These are phyloP conservation scores for Brasilioporus rufonigricans DNA, from an alignment of 768 basidiomycete species.

Conservation along the genomic window DNA sequence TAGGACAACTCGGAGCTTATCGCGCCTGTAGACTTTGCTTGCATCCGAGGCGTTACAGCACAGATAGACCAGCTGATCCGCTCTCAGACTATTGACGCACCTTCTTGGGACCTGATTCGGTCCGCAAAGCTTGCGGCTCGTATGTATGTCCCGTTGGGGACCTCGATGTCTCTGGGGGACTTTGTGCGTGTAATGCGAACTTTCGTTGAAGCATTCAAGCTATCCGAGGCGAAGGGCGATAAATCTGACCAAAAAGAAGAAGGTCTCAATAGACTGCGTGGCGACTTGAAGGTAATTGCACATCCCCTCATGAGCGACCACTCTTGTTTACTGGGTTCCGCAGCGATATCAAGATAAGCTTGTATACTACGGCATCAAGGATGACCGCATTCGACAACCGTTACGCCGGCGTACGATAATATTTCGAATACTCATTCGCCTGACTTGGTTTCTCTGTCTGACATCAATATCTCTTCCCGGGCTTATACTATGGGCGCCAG, in stretches of 20 bases:
- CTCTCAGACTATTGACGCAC: slow-evolving; percentile 78
- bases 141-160: slow-evolving; percentile 87
- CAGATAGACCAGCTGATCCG: slow-evolving; percentile 68
- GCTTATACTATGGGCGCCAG: slow-evolving; percentile 76
- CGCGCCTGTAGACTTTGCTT: slow-evolving; percentile 58
- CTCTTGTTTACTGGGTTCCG: neutral
- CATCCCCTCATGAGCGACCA: neutral
- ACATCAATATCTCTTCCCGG: slow-evolving; percentile 70
- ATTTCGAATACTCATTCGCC: slow-evolving; percentile 62
- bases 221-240: slow-evolving; percentile 29
- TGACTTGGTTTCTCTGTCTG: slow-evolving; percentile 62
- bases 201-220: slow-evolving; percentile 77
- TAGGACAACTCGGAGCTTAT: slow-evolving; percentile 73
- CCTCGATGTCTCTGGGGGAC: slow-evolving; percentile 80
- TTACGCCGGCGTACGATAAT: slow-evolving; percentile 53
- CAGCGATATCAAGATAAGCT: slow-evolving; percentile 78
- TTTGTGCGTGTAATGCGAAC: slow-evolving; percentile 72
- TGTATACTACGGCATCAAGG: slow-evolving; percentile 67
- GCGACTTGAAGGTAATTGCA: slow-evolving; percentile 58
- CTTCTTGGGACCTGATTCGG: slow-evolving; percentile 78
- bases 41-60: slow-evolving; percentile 60
- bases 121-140: slow-evolving; percentile 73
- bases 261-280: slow-evolving; percentile 35
- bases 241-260: slow-evolving; percentile 26
- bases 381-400: slow-evolving; percentile 77